A percentile compares a stretch with the other conserved stretches of the same genome.
These are phyloP conservation scores for Oemleria cerasiformis DNA, from an alignment of 306 rosid genomes.

Conservation along the genomic window DNA sequence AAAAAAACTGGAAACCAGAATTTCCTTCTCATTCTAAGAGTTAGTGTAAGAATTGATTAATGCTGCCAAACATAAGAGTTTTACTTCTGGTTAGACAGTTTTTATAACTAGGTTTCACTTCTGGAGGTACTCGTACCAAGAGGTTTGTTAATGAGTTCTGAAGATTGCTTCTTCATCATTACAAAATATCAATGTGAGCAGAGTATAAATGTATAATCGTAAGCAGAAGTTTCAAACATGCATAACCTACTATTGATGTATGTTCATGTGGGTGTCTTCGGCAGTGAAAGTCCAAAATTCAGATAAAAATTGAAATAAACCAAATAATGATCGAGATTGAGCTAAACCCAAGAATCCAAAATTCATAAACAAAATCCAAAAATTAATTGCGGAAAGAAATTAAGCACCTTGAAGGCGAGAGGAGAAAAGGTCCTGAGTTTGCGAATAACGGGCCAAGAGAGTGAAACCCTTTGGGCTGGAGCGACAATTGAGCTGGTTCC, in stretches of 20 bases:
- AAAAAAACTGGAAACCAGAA: neutral
- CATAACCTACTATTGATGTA: neutral
- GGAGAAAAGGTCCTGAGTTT: slow-evolving; percentile 66
- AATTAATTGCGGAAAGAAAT: neutral
- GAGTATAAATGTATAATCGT: neutral
- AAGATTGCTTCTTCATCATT: neutral
- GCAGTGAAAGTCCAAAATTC: neutral
- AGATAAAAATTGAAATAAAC: neutral
- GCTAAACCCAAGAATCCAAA: neutral
- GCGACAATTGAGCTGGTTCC: slow-evolving; percentile 29
- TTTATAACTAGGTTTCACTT: neutral
- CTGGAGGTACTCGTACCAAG: neutral
- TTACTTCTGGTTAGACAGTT: neutral
- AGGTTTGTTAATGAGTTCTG: neutral
- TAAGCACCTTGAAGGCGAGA: slow-evolving; percentile 68
- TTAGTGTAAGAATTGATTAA: neutral
- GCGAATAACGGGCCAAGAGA: slow-evolving; percentile 70
- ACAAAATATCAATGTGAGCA: neutral
- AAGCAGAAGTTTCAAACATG: neutral
- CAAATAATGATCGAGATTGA: neutral
- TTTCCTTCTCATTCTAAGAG: neutral
- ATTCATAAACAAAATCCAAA: neutral
- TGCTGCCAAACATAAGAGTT: neutral
- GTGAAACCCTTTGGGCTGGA: slow-evolving; percentile 42
- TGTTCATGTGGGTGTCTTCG: neutral